These are phyloP conservation scores for Trifolium fragiferum DNA, from an alignment of 306 rosid genomes.

Conservation along the genomic window DNA sequence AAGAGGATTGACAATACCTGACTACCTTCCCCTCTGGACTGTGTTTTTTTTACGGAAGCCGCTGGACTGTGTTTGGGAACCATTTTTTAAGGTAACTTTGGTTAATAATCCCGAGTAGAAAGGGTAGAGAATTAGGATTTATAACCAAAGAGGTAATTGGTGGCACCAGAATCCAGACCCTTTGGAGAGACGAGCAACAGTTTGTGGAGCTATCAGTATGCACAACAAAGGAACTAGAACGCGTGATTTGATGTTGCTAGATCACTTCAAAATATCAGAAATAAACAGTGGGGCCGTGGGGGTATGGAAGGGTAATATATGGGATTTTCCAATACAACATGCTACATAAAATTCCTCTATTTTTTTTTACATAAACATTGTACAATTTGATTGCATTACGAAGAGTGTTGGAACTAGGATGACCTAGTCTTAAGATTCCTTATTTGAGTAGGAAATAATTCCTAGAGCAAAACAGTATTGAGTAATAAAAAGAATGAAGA, in stretches of 20 bases:
- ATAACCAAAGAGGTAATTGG: background rate
- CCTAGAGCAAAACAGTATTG: background rate
- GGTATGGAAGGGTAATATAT: background rate
- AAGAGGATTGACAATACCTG: background rate
- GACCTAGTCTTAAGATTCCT: background rate
- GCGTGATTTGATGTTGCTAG: background rate
- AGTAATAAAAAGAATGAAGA: background rate
- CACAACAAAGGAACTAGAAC: background rate
- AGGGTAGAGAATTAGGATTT: background rate
- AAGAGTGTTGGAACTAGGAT: slow-evolving; percentile 2
- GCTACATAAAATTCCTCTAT: background rate
- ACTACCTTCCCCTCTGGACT: background rate
- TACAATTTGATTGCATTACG: background rate
- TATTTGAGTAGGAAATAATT: background rate
- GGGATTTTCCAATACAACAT: background rate
- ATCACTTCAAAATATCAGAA: background rate
- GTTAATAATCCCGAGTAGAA: background rate
- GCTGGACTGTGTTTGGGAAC: background rate
- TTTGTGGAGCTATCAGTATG: background rate
- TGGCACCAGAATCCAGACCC: background rate
- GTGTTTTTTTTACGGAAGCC: background rate
- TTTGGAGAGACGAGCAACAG: background rate
- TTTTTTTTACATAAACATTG: background rate
- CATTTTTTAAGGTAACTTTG: background rate
- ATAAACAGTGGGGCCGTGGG: background rate